A percentile compares a stretch with the other conserved stretches of the same genome.
These are phyloP conservation scores for Saccharomyces mikatae DNA, from an alignment of 805 yeast genomes.

Conservation along the genomic window DNA sequence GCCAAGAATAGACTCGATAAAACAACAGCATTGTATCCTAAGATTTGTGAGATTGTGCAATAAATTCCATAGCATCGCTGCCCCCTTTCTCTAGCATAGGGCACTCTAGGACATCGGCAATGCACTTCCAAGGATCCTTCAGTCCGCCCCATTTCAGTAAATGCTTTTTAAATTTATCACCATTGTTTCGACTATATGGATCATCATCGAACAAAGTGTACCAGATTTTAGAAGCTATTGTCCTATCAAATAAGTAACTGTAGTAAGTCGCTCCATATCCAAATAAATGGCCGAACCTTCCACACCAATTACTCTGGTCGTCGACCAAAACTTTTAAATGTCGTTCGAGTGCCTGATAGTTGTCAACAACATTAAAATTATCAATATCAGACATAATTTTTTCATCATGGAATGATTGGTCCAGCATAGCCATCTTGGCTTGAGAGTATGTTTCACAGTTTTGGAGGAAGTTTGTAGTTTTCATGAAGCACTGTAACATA, in stretches of 20 bases:
- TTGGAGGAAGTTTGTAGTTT: conserved; percentile 45
- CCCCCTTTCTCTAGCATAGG: conserved; percentile 60
- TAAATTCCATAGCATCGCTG: conserved; percentile 54
- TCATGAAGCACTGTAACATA: conserved; percentile 44
- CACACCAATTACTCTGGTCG: conserved; percentile 76
- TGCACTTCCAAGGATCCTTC: conserved; percentile 76
- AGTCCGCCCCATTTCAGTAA: conserved; percentile 93
- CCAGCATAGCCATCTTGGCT: conserved; percentile 81
- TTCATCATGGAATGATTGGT: conserved; percentile 63
- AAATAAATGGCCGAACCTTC: conserved; percentile 84
- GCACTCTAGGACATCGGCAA: conserved; percentile 68
- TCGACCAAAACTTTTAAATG: conserved; percentile 58
- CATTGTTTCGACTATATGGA: conserved; percentile 67
- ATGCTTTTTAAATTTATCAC: conserved; percentile 60
- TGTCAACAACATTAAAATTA: conserved; percentile 46
- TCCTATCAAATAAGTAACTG: conserved; percentile 84
- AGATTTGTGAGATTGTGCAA: conserved; percentile 28
- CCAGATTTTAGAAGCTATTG: conserved; percentile 86
- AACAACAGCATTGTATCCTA: not conserved
- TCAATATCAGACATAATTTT: conserved; percentile 30
- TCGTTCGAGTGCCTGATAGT: conserved; percentile 61
- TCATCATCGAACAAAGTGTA: conserved; percentile 56
- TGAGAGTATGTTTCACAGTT: conserved; percentile 78
- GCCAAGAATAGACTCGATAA: not conserved
- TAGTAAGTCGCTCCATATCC: conserved; percentile 94